Evolutionary conservation across 108 stramenopile genomes (phyloP), one percentile per base, ranked within the genome.

Genomic region (Pinguiococcus pyrenoidosus): DNA sequence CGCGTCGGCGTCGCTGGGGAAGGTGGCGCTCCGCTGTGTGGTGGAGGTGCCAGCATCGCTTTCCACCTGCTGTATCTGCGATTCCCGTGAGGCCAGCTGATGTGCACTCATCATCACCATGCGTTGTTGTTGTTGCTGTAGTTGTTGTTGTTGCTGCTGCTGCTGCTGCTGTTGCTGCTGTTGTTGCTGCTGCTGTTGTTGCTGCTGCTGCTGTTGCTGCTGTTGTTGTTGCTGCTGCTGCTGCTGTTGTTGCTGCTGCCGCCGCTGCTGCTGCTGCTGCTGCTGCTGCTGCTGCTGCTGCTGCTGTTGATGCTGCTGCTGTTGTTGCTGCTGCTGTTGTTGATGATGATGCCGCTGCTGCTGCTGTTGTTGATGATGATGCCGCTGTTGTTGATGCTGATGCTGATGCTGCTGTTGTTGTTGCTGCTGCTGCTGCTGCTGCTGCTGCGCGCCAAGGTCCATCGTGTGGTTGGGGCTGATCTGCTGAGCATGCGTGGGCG

Each of bases 281-380:
- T 40, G 39, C 21, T 40, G 39, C 21, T 2, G 3, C 21, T 40
- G 39, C 21, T 2, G 39, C 21, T 2, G 39, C 21, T 2, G 39
- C 5, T 2, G 39, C 21, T 2, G 39, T 40, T 8, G 8, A 33
- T 8, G 32, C 10, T 8, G 32, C 10, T 8, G 10, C 10, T 43
- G 41, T 17, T 30, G 5, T 32, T 43, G 0, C 42, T 40, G 23
- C 29, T 23, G 2, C 22, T 23, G 1, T 14, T 42, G 13, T 22
- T 43, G 18, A 42, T 43, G 17, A 33, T 42, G 4, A 40, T 54
- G 21, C 30, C 20, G 14, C 18, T 12, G 7, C 39, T 38, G 22
- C 41, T 42, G 4, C 53, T 42, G 13, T 33, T 39, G 7, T 32
- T 43, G 3, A 16, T 54, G 24, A n/a, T 40, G 17, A 32, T 41